These are phyloP conservation scores for Pharnaceum exiguum DNA, from an alignment of 148 eudicot genomes.

Conservation along the genomic window DNA sequence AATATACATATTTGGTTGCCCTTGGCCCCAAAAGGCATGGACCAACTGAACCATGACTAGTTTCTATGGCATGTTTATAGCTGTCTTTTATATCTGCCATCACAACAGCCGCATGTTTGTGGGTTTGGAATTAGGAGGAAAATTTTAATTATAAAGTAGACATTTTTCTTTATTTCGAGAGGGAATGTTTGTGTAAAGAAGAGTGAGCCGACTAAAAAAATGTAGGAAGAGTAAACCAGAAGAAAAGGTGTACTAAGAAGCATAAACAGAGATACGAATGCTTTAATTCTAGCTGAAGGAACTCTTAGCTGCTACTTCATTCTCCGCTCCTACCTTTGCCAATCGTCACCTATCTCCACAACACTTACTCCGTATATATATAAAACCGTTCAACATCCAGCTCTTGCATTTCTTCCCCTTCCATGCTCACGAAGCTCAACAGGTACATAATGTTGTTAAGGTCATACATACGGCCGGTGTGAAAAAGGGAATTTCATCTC, in stretches of 20 bases:
- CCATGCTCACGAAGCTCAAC: no score
- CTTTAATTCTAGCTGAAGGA: slow-evolving; percentile 31
- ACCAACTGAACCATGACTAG: slow-evolving; percentile 11
- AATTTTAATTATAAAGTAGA: not conserved
- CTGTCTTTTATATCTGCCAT: not conserved
- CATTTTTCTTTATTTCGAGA: not conserved
- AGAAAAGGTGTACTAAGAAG: not conserved
- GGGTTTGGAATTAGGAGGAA: not conserved
- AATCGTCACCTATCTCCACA: slow-evolving; percentile 1
- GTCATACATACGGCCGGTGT: no score
- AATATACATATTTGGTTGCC: no score
- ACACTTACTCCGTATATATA: not conserved
- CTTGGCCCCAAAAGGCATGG: slow-evolving; percentile 12
- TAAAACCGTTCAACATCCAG: not conserved
- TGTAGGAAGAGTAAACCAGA: slow-evolving; percentile 27
- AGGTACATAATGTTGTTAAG: no score
- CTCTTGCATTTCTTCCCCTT: not conserved
- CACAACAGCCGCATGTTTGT: slow-evolving; percentile 17
- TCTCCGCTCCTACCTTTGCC: not conserved
- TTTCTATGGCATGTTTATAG: slow-evolving; percentile 6
- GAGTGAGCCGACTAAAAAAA: no score
- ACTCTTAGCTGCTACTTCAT: not conserved
- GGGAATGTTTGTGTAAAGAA: not conserved
- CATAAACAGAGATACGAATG: not conserved
- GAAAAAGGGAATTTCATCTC: no score